These are phyloP conservation scores for Penicillium polonicum DNA, from an alignment of 2,329 filamentous ascomycete genomes.

Conservation along the genomic window DNA sequence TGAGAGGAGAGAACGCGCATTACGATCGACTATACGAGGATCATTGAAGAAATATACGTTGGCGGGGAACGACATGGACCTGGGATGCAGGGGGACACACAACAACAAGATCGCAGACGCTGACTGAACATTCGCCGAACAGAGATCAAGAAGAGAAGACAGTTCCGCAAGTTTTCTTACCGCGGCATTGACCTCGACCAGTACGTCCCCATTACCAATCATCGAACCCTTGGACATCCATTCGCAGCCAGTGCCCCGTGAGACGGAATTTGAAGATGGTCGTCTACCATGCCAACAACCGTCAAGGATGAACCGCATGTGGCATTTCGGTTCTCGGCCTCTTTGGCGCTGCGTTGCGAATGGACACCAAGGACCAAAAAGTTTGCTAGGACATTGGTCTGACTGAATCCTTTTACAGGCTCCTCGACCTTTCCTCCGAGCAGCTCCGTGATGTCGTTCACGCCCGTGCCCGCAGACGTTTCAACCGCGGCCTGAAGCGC, in stretches of 20 bases:
- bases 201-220: slow-evolving; percentile 60
- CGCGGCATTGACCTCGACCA: slow-evolving; percentile 99
- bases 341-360: slow-evolving; percentile 3
- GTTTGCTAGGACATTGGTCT: slow-evolving; percentile 17
- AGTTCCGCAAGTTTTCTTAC: slow-evolving; percentile 99
- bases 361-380: background rate
- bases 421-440: slow-evolving; percentile 97
- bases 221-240: slow-evolving; percentile 7
- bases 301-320: background rate
- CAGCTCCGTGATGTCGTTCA: slow-evolving; percentile 99
- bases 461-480: slow-evolving; percentile 95
- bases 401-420: slow-evolving; percentile 57
- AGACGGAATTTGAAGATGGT: slow-evolving; percentile 8
- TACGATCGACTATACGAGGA: slow-evolving; percentile 9
- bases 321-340: slow-evolving; percentile 6
- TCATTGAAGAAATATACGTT: background rate
- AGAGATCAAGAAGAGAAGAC: slow-evolving; percentile 99
- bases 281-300: background rate
- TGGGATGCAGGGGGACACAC: slow-evolving; percentile 16
- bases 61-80: slow-evolving; percentile 18
- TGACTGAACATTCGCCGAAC: slow-evolving; percentile 37
- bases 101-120: slow-evolving; percentile 23
- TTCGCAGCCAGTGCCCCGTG: slow-evolving; percentile 11
- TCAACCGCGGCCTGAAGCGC: slow-evolving; percentile 99
- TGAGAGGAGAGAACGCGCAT: slow-evolving; percentile 4